phyloP scores from a whole-genome alignment of 2,329 filamentous ascomycete genomes.

The Alternaria ventricosa region DNA sequence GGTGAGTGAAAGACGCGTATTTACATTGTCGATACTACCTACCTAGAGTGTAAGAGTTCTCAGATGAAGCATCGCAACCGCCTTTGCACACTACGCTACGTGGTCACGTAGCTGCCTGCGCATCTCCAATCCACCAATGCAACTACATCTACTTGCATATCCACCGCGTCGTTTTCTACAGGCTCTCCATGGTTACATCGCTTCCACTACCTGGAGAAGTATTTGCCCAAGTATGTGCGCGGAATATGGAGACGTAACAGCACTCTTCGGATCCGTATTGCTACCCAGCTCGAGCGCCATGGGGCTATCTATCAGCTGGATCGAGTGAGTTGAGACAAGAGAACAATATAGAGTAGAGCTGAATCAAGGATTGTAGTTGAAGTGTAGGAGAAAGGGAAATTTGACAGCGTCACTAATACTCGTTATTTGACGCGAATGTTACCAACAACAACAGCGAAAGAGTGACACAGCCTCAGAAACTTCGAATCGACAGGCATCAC shows the following conservation, averaged over 20 bases:
- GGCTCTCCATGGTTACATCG: not conserved
- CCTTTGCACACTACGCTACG: not conserved
- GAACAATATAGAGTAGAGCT: not conserved
- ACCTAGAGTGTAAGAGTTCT: conserved; percentile 27
- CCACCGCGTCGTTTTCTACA: not conserved
- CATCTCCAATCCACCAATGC: not conserved
- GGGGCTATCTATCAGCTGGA: not conserved
- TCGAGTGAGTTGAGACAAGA: not conserved
- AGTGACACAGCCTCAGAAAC: accelerated
- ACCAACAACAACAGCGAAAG: not conserved
- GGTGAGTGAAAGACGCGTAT: too few species aligned
- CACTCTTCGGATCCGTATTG: not conserved
- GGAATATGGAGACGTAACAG: not conserved
- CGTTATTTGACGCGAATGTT: not conserved
- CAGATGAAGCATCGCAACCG: not conserved
- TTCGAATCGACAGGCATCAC: not conserved
- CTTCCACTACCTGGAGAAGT: not conserved
- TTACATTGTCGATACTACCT: too few species aligned
- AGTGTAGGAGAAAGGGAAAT: not conserved
- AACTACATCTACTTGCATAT: not conserved
- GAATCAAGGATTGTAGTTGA: not conserved
- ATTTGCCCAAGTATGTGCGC: not conserved
- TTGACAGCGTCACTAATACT: not conserved
- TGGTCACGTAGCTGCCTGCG: not conserved
- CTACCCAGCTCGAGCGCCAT: not conserved